A percentile compares a stretch with the other conserved stretches of the same genome.
Evolutionary conservation across 352 stramenopile genomes (phyloP).

Genomic region (Pythium rhizo-oryzae): DNA sequence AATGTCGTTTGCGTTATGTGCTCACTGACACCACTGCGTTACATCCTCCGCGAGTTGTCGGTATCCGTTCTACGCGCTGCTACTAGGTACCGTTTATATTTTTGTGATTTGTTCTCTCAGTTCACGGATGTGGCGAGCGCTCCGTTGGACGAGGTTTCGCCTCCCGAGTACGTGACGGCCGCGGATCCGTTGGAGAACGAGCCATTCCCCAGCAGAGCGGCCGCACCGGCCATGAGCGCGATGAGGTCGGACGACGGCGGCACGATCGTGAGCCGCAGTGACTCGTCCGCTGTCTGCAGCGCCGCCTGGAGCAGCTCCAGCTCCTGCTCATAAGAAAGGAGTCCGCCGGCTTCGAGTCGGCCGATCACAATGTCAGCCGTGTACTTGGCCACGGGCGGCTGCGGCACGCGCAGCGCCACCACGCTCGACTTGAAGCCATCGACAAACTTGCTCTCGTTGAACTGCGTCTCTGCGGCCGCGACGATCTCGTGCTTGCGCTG

Average conservation of each 20-base stretch:
- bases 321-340: slow-evolving; percentile 58
- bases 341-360: slow-evolving; percentile 45
- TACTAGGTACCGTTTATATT: too few relatives aligned
- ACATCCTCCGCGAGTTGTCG: too few relatives aligned
- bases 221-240: slow-evolving; percentile 54
- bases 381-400: slow-evolving; percentile 24
- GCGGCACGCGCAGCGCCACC: slow-evolving; percentile 44
- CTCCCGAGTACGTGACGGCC: slow-evolving; percentile 7
- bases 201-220: slow-evolving; percentile 14
- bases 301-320: slow-evolving; percentile 50
- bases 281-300: slow-evolving; percentile 48
- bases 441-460: slow-evolving; percentile 56
- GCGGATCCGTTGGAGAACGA: slow-evolving; percentile 21
- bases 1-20: too few relatives aligned
- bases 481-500: slow-evolving; percentile 83
- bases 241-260: slow-evolving; percentile 62
- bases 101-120: not conserved
- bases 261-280: slow-evolving; percentile 53
- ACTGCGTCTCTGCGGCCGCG: slow-evolving; percentile 43
- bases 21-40: too few relatives aligned
- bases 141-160: not conserved
- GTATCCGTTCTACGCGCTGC: too few relatives aligned
- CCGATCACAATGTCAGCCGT: slow-evolving; percentile 50
- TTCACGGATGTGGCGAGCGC: not conserved
- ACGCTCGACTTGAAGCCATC: slow-evolving; percentile 57